Conservation (phyloP, 768 basidiomycete species). For the Kwoniella botswanensis region DNA sequence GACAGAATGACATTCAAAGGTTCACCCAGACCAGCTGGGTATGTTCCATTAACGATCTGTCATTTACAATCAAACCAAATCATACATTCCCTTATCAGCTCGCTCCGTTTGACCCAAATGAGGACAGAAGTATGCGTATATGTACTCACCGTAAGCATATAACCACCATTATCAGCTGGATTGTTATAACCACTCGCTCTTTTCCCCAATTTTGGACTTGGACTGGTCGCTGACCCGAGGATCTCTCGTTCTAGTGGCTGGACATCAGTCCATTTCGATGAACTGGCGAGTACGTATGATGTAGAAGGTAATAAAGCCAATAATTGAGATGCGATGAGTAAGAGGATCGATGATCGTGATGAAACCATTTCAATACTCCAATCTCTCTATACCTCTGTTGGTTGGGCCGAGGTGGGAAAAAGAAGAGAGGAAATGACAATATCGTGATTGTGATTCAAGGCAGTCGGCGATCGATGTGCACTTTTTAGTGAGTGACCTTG, state of each 20-base stretch:
- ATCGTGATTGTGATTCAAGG: no score
- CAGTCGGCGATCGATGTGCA: constrained; percentile 9
- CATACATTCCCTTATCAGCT: background rate
- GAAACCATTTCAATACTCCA: constrained; percentile 8
- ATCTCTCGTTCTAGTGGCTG: constrained; percentile 3
- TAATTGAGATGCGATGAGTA: constrained; percentile 23
- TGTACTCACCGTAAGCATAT: constrained; percentile 71
- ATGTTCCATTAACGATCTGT: constrained; percentile 61
- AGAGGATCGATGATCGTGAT: constrained; percentile 15
- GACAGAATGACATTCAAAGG: constrained; percentile 84
- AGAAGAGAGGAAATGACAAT: background rate
- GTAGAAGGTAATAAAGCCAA: constrained; percentile 10
- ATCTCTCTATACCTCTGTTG: background rate
- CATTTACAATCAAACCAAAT: background rate
- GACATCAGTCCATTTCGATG: constrained; percentile 5
- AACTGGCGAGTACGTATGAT: background rate
- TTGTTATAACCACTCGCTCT: constrained; percentile 66
- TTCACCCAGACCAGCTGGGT: constrained; percentile 77
- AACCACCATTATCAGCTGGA: constrained; percentile 66
- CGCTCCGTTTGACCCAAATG: background rate
- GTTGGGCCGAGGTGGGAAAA: background rate
- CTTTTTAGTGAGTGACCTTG: background rate
- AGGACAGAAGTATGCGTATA: background rate
- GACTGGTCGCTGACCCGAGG: constrained; percentile 22
- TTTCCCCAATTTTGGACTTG: constrained; percentile 2